Base-by-base conservation (phyloP, 1,284 basidiomycete species). In the Irpex sp. region DNA sequence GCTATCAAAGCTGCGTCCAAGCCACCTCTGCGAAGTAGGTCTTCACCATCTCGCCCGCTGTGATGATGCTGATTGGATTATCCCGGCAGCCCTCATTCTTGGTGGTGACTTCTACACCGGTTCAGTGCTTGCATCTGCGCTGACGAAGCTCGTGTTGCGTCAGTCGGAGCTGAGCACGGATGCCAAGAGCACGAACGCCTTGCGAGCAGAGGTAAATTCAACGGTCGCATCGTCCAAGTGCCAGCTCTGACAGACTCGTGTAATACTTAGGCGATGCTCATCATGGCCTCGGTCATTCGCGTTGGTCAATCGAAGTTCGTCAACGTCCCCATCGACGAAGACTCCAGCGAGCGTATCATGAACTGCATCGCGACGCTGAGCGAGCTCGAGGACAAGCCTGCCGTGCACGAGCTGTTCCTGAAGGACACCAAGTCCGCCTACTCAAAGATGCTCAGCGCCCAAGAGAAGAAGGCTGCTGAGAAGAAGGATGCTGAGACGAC, bases 71-170 rank as follows among this genome's bases (percentile, higher is more conserved):
- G 62, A n/a, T 40, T 34, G 21, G 13, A 54, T 34, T 44, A 6
- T 57, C 26, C 37, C 9, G 21, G 21, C 58, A 89, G 92, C 94
- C 3, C 80, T 99, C 52, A 88, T 99, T 60, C 84, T 99, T 54
- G 92, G 93, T 38, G 97, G 97, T 37, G 97, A 99, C 78, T 99
- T 97, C 80, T 99, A 96, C 80, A 99, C 96, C 11, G 96, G 93
- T 5, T 84, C 94, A 3, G 95, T 97, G 2, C 83, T 99, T 26
- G 89, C 96, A 9, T 86, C 92, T 47, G 91, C 96, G 1, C 78
- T 99, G 65, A 94, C 95, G 62, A 99, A 99, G 79, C 85, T 99
- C 34, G 91, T 97, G 8, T 81, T 98, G 55, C 86, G 96, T 26
- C 94, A 91, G 73, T 80, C 85, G 19, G 86, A 92, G 67, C 76